Base-by-base conservation (phyloP, 2,329 filamentous ascomycete genomes). In the Ophiostoma triangulosporum region DNA sequence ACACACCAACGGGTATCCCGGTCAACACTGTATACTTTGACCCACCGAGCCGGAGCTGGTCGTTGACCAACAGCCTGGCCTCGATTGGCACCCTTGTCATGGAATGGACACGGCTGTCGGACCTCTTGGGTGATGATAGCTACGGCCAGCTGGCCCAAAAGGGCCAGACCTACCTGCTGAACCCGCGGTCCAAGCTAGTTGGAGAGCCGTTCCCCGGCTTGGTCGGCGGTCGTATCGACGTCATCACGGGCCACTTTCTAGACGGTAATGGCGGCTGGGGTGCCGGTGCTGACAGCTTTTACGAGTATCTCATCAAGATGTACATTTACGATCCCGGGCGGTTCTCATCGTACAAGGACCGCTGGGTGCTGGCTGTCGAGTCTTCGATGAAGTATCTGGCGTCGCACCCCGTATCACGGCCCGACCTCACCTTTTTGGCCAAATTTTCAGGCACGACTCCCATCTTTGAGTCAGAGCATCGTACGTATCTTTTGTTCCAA, bases 231-330 rank as follows among this genome's bases (percentile, higher is more conserved):
- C 69, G 77, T 48, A 75, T 95, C 36, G 72, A 80, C 59, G 74
- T 88, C 57, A 63, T 69, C 1, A 80, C 77, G 3, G 88, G 88
- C 20, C 61, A 71, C 7, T 91, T 94, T 60, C 60, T 76, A 14
- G 78, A 91, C 62, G 75, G 75, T 24, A 62, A 60, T 1, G 88
- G 89, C 51, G 84, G 86, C 45, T 95, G 88, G 88, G 77, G 78
- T 36, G 87, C 84, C 50, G 84, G 85, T 6, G 77, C 77, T 29
- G 88, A 94, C 65, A 87, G 81, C 43, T 94, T 84, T 69, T 95
- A 94, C 69, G 88, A 94, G 68, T 94, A 94, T 62, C 76, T 95
- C 31, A 83, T 95, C 66, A 95, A 95, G 72, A 91, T 93, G 86
- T 94, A 83, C 62, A 67, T 91, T 53, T 94, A 94, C 65, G 84